phyloP scores from a whole-genome alignment of 2,329 filamentous ascomycete species.

The Pyrenochaeta sp. region DNA sequence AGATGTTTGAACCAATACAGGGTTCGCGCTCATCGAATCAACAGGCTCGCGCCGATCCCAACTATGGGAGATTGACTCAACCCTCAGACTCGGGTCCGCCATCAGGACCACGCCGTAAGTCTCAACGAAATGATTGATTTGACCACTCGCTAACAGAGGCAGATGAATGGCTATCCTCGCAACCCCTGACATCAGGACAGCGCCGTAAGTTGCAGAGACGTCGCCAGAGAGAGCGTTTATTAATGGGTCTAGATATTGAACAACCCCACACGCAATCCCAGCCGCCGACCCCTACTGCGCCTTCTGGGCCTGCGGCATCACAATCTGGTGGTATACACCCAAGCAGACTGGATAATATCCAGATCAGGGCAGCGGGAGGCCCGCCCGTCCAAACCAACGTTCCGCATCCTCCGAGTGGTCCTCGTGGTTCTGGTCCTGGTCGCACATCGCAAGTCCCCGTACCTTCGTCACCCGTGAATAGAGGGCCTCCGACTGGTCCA shows the following conservation, averaged over 20 bases:
- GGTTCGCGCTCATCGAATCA: constrained; percentile 44
- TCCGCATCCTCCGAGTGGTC: constrained; percentile 43
- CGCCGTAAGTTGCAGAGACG: no score
- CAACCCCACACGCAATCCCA: constrained; percentile 36
- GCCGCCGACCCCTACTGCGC: constrained; percentile 39
- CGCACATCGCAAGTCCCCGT: constrained; percentile 33
- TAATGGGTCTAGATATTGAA: no score
- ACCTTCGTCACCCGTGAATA: constrained; percentile 37
- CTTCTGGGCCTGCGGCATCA: constrained; percentile 38
- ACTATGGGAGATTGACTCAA: constrained; percentile 58
- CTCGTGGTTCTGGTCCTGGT: constrained; percentile 35
- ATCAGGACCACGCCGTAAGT: constrained; percentile 61
- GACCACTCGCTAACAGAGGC: constrained; percentile 15
- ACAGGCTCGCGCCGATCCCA: constrained; percentile 53
- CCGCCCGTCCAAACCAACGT: constrained; percentile 43
- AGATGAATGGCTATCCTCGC: no score
- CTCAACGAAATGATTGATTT: constrained; percentile 6
- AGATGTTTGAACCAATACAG: constrained; percentile 49
- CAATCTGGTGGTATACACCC: constrained; percentile 61
- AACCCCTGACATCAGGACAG: no score
- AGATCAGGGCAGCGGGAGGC: constrained; percentile 26
- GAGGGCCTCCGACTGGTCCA: constrained; percentile 45
- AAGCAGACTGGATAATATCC: constrained; percentile 58
- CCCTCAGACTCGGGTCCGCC: constrained; percentile 59
- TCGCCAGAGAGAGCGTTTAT: no score